phyloP scores from a whole-genome alignment of 2,329 filamentous ascomycete genomes.

The Balansia obtecta region DNA sequence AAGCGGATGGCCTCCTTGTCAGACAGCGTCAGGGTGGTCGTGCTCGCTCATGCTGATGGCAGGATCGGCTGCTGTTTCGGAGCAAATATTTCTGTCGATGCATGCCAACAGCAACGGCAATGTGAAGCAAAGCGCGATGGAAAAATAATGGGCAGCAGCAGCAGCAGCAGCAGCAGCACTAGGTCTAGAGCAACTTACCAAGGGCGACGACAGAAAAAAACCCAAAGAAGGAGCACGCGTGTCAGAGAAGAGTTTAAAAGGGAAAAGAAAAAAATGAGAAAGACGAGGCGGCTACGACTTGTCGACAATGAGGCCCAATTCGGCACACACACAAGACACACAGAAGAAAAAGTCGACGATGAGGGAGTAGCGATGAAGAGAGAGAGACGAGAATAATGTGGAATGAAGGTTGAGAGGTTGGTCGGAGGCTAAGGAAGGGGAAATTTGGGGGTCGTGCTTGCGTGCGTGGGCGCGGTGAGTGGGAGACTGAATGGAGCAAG shows the following conservation, averaged over 20 bases:
- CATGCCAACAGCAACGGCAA: background rate
- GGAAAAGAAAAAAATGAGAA: constrained; percentile 15
- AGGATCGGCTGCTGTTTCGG: background rate
- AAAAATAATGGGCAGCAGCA: background rate
- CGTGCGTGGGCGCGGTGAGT: constrained; percentile 4
- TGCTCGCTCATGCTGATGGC: background rate
- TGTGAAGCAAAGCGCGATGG: background rate
- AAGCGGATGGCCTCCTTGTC: constrained; percentile 12
- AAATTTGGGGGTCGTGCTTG: constrained; percentile 11
- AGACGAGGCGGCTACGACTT: constrained; percentile 13
- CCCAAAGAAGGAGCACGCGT: constrained; percentile 18
- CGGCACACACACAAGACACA: constrained; percentile 5
- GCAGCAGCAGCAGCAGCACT: background rate
- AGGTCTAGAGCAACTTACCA: constrained; percentile 6
- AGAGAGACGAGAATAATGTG: constrained; percentile 12
- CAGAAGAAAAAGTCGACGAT: constrained; percentile 8
- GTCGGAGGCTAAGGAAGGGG: constrained; percentile 13
- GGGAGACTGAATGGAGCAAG: constrained; percentile 10
- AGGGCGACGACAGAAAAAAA: constrained; percentile 11
- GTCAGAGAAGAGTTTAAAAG: constrained; percentile 17
- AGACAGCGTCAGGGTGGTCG: background rate
- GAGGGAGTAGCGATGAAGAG: constrained; percentile 27
- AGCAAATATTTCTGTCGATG: background rate
- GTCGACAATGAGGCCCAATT: constrained; percentile 7
- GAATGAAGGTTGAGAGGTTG: constrained; percentile 7